Conservation (phyloP, 75 land plant genomes). For the Picea glauca region DNA sequence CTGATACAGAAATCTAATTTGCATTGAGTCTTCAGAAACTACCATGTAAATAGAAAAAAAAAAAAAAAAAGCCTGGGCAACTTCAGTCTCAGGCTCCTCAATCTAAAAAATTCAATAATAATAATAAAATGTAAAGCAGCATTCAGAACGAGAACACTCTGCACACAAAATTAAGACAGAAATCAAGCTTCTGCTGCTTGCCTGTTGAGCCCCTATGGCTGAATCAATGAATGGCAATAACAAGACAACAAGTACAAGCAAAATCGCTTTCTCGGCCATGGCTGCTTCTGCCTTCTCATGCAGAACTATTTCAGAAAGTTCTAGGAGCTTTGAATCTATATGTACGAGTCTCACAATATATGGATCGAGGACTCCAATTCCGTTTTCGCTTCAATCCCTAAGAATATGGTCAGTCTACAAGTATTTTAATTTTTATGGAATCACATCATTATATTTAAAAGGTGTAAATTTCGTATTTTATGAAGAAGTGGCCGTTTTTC, state of each 20-base stretch:
- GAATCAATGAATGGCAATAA: not conserved
- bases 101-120: no score
- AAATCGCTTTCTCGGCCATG: not conserved
- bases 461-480: no score
- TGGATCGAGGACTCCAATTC: not conserved
- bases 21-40: no score
- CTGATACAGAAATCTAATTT: no score
- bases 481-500: no score
- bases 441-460: no score
- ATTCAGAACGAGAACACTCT: not conserved
- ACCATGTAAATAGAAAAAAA: no score
- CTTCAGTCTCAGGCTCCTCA: no score
- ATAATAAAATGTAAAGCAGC: no score
- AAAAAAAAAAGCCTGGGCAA: no score
- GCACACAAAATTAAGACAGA: not conserved
- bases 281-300: not conserved
- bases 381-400: not conserved
- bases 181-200: not conserved
- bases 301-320: not conserved
- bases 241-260: not conserved
- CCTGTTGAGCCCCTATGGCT: not conserved
- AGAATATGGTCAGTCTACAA: no score
- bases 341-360: not conserved
- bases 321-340: not conserved
- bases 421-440: no score